phyloP scores from a whole-genome alignment of 78 protist genomes.

The Speleostelium caveatum region DNA sequence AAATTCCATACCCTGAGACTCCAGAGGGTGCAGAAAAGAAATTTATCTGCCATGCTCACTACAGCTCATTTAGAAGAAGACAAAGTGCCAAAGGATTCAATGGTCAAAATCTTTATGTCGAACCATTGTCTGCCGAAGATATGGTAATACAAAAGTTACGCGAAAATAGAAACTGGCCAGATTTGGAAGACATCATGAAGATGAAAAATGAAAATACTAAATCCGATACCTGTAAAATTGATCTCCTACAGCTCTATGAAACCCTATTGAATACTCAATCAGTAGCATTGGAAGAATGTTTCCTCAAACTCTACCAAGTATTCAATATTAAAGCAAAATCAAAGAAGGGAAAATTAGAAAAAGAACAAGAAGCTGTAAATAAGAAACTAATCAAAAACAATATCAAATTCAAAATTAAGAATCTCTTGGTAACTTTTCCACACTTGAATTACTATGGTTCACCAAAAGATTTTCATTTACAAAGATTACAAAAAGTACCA shows the following conservation, averaged over 20 bases:
- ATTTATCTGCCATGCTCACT: constrained; percentile 31
- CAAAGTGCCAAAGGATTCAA: background rate
- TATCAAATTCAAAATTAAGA: constrained; percentile 60
- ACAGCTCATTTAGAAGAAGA: constrained; percentile 10
- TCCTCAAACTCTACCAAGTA: constrained; percentile 16
- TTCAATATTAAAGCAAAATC: constrained; percentile 50
- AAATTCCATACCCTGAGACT: constrained; percentile 2
- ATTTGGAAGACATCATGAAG: background rate
- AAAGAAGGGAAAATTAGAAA: background rate
- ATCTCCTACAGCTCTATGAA: constrained; percentile 1
- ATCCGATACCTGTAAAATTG: constrained; percentile 32
- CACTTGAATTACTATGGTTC: constrained; percentile 35
- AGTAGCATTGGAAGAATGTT: constrained; percentile 23
- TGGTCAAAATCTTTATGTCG: background rate
- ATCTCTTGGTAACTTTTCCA: constrained; percentile 45
- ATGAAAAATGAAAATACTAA: constrained; percentile 48
- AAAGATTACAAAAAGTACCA: constrained; percentile 43
- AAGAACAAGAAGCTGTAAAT: background rate
- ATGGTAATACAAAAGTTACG: background rate
- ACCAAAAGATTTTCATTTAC: constrained; percentile 29
- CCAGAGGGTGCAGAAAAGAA: background rate
- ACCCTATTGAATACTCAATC: background rate
- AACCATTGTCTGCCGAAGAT: constrained; percentile 3
- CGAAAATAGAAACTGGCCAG: constrained; percentile 6
- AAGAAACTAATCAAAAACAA: constrained; percentile 39